phyloP scores from a whole-genome alignment of 2,329 filamentous ascomycete species.

The Fusarium camptoceras region DNA sequence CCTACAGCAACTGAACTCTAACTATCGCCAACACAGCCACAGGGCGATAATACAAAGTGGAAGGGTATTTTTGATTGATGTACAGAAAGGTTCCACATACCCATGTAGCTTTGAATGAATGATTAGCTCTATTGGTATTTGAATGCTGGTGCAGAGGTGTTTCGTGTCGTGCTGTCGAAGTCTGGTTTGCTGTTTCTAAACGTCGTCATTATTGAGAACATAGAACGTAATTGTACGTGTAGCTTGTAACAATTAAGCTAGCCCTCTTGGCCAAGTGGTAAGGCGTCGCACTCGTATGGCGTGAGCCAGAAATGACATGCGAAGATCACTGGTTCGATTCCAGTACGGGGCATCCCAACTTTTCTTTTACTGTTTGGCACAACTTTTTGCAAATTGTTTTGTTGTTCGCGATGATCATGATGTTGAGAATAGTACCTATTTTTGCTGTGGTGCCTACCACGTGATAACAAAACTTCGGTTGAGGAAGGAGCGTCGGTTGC shows the following conservation, averaged over 20 bases:
- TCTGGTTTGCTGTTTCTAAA: not conserved
- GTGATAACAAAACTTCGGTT: accelerated
- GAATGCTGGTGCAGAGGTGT: not conserved
- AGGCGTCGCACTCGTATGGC: constrained; percentile 45
- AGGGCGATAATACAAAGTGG: not conserved
- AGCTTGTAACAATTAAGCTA: constrained; percentile 12
- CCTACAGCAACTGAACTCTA: too few relatives aligned
- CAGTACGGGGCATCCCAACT: constrained; percentile 29
- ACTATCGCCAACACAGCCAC: too few relatives aligned
- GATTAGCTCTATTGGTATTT: not conserved
- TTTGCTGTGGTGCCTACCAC: not conserved
- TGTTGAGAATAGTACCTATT: not conserved
- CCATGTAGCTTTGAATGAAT: not conserved
- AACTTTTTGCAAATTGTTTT: accelerated
- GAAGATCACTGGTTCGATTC: constrained; percentile 46
- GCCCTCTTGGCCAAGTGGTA: constrained; percentile 46
- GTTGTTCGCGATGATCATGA: not conserved
- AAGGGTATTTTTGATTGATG: not conserved
- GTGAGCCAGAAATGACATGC: constrained; percentile 21
- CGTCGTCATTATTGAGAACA: accelerated
- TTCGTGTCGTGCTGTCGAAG: not conserved
- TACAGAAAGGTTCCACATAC: not conserved
- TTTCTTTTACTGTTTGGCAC: not conserved
- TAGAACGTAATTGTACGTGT: accelerated
- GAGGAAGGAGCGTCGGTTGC: not conserved